Evolutionary conservation across 1,139 yeast genomes (phyloP).

Genomic region (Blastobotrys aristatus): DNA sequence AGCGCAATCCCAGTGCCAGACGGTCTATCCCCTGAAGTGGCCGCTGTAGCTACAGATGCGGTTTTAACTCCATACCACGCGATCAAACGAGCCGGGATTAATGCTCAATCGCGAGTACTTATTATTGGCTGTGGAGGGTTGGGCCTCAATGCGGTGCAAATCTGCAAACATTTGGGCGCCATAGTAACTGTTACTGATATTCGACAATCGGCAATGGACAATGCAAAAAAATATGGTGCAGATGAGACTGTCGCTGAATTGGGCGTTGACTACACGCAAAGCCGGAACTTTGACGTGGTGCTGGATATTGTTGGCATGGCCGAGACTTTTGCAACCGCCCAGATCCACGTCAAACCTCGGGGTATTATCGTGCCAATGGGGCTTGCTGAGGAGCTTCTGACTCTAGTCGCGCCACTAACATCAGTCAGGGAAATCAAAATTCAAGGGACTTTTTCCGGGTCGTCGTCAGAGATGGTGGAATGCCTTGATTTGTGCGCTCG

Average conservation of each 20-base stretch:
- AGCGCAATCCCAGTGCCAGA: slow-evolving; percentile 41
- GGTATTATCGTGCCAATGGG: slow-evolving; percentile 47
- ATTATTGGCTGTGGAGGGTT: slow-evolving; percentile 49
- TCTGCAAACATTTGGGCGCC: slow-evolving; percentile 41
- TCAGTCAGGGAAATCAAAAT: slow-evolving; percentile 41
- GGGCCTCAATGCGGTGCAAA: slow-evolving; percentile 48
- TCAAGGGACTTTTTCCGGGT: slow-evolving; percentile 46
- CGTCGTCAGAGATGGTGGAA: slow-evolving; percentile 43
- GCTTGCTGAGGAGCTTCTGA: slow-evolving; percentile 38
- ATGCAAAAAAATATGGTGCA: slow-evolving; percentile 42
- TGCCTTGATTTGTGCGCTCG: slow-evolving; percentile 42
- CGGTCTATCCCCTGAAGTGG: slow-evolving; percentile 41
- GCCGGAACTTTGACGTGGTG: slow-evolving; percentile 31
- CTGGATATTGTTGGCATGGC: slow-evolving; percentile 47
- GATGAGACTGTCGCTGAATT: slow-evolving; percentile 45
- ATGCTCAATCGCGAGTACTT: slow-evolving; percentile 41
- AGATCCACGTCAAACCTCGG: slow-evolving; percentile 33
- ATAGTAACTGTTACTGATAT: slow-evolving; percentile 41
- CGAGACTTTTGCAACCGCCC: slow-evolving; percentile 30
- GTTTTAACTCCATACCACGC: slow-evolving; percentile 52
- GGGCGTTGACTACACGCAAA: slow-evolving; percentile 30
- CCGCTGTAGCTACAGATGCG: slow-evolving; percentile 50
- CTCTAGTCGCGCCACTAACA: slow-evolving; percentile 34
- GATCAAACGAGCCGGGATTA: slow-evolving; percentile 35
- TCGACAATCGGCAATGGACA: slow-evolving; percentile 33